Percentiles rank a stretch among this genome's conserved stretches.
Conservation (phyloP, 768 basidiomycete species). For the Sistotremastrum suecicum region DNA sequence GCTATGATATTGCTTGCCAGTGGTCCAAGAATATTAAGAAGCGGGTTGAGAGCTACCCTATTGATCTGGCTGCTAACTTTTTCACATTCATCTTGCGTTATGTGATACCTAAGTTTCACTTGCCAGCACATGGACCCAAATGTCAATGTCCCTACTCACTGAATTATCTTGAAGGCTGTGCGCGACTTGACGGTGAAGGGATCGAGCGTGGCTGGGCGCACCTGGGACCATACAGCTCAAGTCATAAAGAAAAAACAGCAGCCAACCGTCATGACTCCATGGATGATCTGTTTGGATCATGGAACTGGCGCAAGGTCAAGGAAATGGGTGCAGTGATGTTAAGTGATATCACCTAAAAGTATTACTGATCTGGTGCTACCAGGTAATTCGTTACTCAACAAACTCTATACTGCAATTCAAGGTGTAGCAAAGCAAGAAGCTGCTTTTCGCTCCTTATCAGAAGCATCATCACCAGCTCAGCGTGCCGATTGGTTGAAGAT, state of each 20-base stretch:
- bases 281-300: slow-evolving; percentile 22
- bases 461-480: background rate
- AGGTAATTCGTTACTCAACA: slow-evolving; percentile 1
- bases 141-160: slow-evolving; percentile 20
- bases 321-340: no score
- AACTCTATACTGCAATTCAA: background rate
- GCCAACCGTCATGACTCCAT: slow-evolving; percentile 19
- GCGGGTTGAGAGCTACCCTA: background rate
- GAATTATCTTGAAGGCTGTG: slow-evolving; percentile 15
- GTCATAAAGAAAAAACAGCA: slow-evolving; percentile 23
- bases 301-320: slow-evolving; percentile 22
- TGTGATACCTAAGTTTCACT: slow-evolving; percentile 25
- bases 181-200: slow-evolving; percentile 21
- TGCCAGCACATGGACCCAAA: slow-evolving; percentile 16
- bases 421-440: background rate
- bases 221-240: slow-evolving; percentile 17
- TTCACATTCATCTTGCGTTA: no score
- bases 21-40: background rate
- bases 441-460: background rate
- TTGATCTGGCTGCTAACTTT: no score
- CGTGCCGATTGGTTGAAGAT: background rate
- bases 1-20: slow-evolving; percentile 11
- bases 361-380: no score
- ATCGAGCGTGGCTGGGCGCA: slow-evolving; percentile 24
- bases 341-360: no score